These are phyloP conservation scores for Xylariaceae sp. DNA, from an alignment of 2,329 filamentous ascomycete genomes.

Conservation along the genomic window DNA sequence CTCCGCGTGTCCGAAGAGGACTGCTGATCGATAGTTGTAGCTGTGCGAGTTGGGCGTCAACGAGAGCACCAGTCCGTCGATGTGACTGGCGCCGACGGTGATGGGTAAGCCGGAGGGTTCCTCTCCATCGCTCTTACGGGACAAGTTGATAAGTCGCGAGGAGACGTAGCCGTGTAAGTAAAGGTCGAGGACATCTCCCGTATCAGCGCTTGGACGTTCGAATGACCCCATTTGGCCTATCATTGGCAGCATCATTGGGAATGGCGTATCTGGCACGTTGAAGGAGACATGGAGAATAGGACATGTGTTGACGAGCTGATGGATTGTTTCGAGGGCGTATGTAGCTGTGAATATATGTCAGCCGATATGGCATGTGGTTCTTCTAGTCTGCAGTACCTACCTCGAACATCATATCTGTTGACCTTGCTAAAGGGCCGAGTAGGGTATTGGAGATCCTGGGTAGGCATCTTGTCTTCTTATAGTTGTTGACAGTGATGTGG, in stretches of 20 bases:
- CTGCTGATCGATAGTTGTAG: constrained; percentile 81
- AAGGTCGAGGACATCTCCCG: constrained; percentile 64
- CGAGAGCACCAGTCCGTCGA: constrained; percentile 77
- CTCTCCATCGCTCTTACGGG: constrained; percentile 31
- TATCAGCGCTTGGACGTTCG: constrained; percentile 53
- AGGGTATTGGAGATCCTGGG: constrained; percentile 53
- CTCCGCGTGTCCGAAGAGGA: constrained; percentile 70
- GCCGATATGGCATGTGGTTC: not conserved
- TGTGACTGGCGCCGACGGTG: constrained; percentile 66
- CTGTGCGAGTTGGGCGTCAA: constrained; percentile 77
- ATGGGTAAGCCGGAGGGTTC: constrained; percentile 60
- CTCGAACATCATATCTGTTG: constrained; percentile 62
- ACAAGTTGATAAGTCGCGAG: constrained; percentile 68
- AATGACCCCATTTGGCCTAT: constrained; percentile 79
- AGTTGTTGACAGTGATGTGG: too few species aligned
- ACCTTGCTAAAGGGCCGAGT: constrained; percentile 61
- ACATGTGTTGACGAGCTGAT: constrained; percentile 69
- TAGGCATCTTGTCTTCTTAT: constrained; percentile 35
- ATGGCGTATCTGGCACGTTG: constrained; percentile 58
- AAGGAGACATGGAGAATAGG: constrained; percentile 79
- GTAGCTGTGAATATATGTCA: constrained; percentile 43
- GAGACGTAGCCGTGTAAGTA: constrained; percentile 86
- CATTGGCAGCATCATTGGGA: constrained; percentile 72
- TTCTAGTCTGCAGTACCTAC: constrained; percentile 34
- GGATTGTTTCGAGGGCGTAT: constrained; percentile 71